These are phyloP conservation scores for Cystofilobasidium capitatum DNA, from an alignment of 768 basidiomycete species.

Conservation along the genomic window DNA sequence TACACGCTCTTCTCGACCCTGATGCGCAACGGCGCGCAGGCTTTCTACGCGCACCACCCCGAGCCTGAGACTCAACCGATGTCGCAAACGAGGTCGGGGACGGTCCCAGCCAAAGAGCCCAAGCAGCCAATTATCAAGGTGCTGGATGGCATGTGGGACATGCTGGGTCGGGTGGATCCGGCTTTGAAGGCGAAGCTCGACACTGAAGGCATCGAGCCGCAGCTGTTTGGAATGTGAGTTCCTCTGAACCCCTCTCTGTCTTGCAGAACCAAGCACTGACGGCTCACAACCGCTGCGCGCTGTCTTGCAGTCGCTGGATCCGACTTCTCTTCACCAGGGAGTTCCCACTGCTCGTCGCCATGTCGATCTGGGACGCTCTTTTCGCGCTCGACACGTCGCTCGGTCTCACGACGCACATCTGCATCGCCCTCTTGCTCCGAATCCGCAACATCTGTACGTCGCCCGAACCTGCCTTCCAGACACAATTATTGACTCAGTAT, in stretches of 20 bases:
- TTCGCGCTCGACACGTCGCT: constrained; percentile 78
- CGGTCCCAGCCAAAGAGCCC: background rate
- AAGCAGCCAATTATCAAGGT: constrained; percentile 67
- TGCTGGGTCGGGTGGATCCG: constrained; percentile 71
- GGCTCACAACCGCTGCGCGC: background rate
- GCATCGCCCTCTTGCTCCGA: constrained; percentile 88
- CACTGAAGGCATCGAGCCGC: constrained; percentile 77
- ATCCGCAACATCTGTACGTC: constrained; percentile 76
- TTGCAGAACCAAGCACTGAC: constrained; percentile 14
- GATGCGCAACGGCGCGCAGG: constrained; percentile 46
- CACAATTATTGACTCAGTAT: background rate
- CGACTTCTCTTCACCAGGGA: constrained; percentile 88
- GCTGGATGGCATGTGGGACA: constrained; percentile 65
- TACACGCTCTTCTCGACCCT: constrained; percentile 70
- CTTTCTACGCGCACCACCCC: constrained; percentile 2
- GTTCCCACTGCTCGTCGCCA: constrained; percentile 55
- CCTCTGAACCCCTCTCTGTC: background rate
- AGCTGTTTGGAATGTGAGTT: constrained; percentile 88
- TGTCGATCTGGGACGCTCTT: constrained; percentile 90
- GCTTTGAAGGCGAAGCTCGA: constrained; percentile 65
- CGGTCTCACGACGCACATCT: constrained; percentile 71
- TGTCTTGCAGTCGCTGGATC: constrained; percentile 69
- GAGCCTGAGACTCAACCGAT: background rate
- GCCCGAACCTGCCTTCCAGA: background rate
- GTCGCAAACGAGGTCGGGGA: background rate